phyloP scores from a whole-genome alignment of 768 basidiomycete genomes.

The Lactarius sanguifluus region DNA sequence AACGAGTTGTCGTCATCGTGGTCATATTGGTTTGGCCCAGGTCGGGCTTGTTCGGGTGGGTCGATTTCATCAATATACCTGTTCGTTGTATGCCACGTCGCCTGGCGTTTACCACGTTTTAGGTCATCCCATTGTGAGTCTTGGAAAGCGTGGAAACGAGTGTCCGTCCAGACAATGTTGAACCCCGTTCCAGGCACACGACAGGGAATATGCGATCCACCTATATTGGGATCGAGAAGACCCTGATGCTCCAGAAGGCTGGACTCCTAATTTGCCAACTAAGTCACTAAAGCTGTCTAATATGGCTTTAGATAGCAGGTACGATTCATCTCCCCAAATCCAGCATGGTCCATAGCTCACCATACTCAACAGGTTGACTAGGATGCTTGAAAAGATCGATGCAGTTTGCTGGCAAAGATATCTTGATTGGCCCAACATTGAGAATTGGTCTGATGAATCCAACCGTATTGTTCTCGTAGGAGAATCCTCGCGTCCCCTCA shows the following conservation, averaged over 20 bases:
- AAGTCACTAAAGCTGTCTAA: constrained; percentile 11
- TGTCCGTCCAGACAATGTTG: neutral
- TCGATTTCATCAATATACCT: neutral
- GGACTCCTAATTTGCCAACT: constrained; percentile 16
- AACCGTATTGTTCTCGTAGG: constrained; percentile 25
- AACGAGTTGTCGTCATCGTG: constrained; percentile 12
- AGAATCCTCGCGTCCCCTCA: constrained; percentile 26
- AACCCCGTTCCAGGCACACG: constrained; percentile 5
- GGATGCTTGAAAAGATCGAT: constrained; percentile 19
- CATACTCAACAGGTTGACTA: constrained; percentile 8
- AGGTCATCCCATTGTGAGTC: constrained; percentile 28
- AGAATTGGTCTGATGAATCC: constrained; percentile 29
- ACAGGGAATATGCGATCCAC: constrained; percentile 20
- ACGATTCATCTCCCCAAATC: neutral
- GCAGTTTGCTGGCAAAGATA: constrained; percentile 17
- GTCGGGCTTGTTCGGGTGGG: constrained; percentile 21
- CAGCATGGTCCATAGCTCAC: neutral
- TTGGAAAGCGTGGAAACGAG: too few relatives aligned
- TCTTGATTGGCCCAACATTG: constrained; percentile 22
- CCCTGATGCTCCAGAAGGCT: constrained; percentile 25
- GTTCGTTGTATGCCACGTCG: neutral
- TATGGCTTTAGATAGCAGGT: constrained; percentile 20
- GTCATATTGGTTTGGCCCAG: constrained; percentile 24
- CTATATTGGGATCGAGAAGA: constrained; percentile 20
- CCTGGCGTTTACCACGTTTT: neutral